Evolutionary conservation across 2,329 filamentous ascomycete species (phyloP).

Genomic region (Albophoma yamanashiensis): DNA sequence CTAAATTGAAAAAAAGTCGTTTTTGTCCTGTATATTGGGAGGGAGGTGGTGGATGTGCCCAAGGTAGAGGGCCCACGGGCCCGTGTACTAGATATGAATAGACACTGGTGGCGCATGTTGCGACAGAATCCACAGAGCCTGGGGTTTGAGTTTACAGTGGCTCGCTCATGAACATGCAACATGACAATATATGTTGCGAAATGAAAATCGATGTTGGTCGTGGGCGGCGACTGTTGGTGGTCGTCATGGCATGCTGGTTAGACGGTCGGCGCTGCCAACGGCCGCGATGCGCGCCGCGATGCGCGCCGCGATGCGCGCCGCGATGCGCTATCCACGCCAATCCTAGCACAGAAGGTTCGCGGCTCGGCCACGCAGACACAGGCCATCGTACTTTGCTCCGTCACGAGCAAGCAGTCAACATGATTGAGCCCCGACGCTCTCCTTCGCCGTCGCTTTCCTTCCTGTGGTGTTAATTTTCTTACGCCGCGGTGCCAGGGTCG

Average conservation of each 20-base stretch:
- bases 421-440: background rate
- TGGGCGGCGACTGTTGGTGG: background rate
- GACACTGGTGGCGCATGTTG: slow-evolving; percentile 10
- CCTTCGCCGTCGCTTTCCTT: background rate
- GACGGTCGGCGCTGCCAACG: background rate
- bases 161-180: background rate
- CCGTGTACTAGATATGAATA: slow-evolving; percentile 27
- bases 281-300: too few relatives aligned
- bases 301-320: too few relatives aligned
- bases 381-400: background rate
- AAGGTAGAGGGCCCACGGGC: slow-evolving; percentile 12
- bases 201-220: background rate
- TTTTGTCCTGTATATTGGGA: slow-evolving; percentile 26
- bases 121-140: background rate
- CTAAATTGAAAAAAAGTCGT: slow-evolving; percentile 28
- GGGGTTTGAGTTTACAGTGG: background rate
- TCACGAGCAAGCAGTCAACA: background rate
- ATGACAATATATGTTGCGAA: background rate
- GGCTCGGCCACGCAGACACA: background rate
- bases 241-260: background rate
- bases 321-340: too few relatives aligned
- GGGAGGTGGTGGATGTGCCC: slow-evolving; percentile 13
- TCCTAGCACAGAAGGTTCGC: too few relatives aligned
- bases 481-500: too few relatives aligned
- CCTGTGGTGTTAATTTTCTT: background rate